phyloP scores from a whole-genome alignment of 1,284 basidiomycete genomes.

The Ceratobasidium sp. region DNA sequence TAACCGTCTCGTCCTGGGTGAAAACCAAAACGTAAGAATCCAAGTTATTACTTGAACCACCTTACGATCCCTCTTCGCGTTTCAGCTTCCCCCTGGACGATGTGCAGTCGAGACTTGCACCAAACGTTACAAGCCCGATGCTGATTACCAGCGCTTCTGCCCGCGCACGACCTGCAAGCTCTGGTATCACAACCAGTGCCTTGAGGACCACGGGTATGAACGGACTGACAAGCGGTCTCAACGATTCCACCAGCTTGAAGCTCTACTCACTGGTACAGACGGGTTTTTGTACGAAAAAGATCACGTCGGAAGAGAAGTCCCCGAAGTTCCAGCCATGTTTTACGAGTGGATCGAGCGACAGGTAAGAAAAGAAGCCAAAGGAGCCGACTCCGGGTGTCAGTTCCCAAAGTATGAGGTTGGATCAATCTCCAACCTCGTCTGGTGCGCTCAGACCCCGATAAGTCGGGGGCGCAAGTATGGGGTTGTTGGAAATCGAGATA shows the following conservation, averaged over 20 bases:
- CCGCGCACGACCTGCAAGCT: neutral
- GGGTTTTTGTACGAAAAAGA: neutral
- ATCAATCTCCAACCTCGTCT: neutral
- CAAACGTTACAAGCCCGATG: constrained; percentile 22
- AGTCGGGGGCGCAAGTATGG: constrained; percentile 12
- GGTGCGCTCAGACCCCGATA: constrained; percentile 18
- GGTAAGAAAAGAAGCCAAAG: neutral
- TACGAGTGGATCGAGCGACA: neutral
- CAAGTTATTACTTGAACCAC: neutral
- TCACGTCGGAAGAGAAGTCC: neutral
- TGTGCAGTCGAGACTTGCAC: neutral
- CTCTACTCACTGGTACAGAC: neutral
- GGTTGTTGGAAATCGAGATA: constrained; percentile 8
- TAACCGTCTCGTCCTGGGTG: neutral
- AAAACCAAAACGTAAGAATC: neutral
- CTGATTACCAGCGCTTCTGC: constrained; percentile 9
- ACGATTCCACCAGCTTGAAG: neutral
- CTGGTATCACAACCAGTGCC: constrained; percentile 29
- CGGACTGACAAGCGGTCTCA: too few relatives aligned
- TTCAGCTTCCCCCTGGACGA: constrained; percentile 29
- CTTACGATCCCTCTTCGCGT: neutral
- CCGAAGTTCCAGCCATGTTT: neutral
- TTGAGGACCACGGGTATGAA: neutral
- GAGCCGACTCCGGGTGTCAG: neutral
- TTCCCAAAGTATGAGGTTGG: neutral